phyloP scores from a whole-genome alignment of 1,284 basidiomycete genomes.

The Athelia psychrophila region DNA sequence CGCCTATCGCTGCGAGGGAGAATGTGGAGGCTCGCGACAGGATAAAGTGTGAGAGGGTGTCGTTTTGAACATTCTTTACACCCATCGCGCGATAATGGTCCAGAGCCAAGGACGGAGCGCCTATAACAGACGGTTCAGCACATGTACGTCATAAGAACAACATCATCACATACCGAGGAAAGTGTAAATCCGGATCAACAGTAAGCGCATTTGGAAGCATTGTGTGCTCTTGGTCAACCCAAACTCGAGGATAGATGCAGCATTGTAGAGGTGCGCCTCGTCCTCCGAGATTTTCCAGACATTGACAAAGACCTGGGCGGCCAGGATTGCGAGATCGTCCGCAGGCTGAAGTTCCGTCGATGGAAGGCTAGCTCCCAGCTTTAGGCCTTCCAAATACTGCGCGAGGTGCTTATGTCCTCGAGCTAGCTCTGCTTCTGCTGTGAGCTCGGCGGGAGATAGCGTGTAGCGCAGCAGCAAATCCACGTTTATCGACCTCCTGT shows the following conservation, averaged over 20 bases:
- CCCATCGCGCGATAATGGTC: conserved; percentile 76
- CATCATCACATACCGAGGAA: conserved; percentile 57
- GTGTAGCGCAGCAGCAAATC: conserved; percentile 69
- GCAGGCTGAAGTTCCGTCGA: conserved; percentile 83
- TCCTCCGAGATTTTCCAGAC: conserved; percentile 58
- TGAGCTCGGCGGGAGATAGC: conserved; percentile 44
- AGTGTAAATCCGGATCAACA: conserved; percentile 77
- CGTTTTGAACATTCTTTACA: conserved; percentile 81
- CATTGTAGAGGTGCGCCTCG: conserved; percentile 58
- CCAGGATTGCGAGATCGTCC: conserved; percentile 80
- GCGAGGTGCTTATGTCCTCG: conserved; percentile 51
- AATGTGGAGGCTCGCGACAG: conserved; percentile 79
- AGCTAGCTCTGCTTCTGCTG: conserved; percentile 50
- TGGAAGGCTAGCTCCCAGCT: conserved; percentile 63
- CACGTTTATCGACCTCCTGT: conserved; percentile 66
- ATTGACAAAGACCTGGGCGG: conserved; percentile 65
- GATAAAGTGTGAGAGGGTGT: conserved; percentile 80
- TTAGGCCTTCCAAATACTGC: conserved; percentile 64
- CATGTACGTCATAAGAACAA: conserved; percentile 2
- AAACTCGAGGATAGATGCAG: conserved; percentile 67
- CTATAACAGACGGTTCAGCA: conserved; percentile 31
- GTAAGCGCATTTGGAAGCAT: conserved; percentile 72
- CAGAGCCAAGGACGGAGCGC: conserved; percentile 63
- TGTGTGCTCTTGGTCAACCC: conserved; percentile 71
- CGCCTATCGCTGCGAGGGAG: conserved; percentile 68